Evolutionary conservation across 1,284 basidiomycete species (phyloP).

Genomic region (Heterobasidion irregulare): DNA sequence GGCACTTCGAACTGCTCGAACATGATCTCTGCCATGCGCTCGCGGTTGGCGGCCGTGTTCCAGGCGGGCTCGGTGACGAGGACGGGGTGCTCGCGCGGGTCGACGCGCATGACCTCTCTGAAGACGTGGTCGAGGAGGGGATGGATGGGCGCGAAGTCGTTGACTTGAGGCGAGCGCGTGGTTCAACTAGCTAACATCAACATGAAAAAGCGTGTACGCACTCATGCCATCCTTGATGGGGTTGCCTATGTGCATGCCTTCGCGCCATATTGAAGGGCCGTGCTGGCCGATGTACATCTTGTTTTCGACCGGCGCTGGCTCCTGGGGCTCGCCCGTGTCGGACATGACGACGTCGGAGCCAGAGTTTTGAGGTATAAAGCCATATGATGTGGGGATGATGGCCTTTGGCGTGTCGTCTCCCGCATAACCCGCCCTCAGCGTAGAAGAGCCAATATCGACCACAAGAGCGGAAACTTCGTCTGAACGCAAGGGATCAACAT

Average conservation of each 20-base stretch:
- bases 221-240: conserved; percentile 84
- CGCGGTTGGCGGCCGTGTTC: conserved; percentile 87
- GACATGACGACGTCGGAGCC: conserved; percentile 52
- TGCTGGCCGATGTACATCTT: conserved; percentile 86
- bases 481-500: conserved; percentile 18
- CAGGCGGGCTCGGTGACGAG: conserved; percentile 95
- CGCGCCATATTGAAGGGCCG: conserved; percentile 88
- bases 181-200: too few relatives aligned
- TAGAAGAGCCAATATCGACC: conserved; percentile 88
- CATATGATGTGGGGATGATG: conserved; percentile 86
- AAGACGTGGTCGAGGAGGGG: conserved; percentile 73
- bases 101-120: conserved; percentile 65
- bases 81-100: conserved; percentile 80
- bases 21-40: conserved; percentile 92
- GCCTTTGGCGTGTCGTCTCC: conserved; percentile 96
- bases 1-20: conserved; percentile 95
- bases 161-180: conserved; percentile 37
- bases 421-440: conserved; percentile 90
- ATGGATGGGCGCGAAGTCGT: conserved; percentile 72
- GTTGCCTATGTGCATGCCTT: conserved; percentile 81
- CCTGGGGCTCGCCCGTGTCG: conserved; percentile 28
- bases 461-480: conserved; percentile 96
- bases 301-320: conserved; percentile 29
- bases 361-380: conserved; percentile 42
- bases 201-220: conserved; percentile 30